Base-by-base conservation (phyloP, 2,329 filamentous ascomycete genomes). In the Penicillium aurantiogriseum region DNA sequence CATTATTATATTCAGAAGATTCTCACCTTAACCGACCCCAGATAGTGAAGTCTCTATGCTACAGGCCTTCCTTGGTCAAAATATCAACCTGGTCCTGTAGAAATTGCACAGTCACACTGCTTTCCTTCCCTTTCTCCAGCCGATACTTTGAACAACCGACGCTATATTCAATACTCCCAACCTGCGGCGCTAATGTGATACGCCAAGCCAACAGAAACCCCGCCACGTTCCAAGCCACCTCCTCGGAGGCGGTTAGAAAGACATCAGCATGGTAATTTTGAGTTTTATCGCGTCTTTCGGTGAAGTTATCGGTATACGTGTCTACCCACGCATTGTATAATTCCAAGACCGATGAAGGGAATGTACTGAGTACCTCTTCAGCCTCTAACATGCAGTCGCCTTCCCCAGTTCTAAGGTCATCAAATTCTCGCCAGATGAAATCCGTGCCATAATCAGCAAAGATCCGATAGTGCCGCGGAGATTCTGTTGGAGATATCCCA, bases 161-260 rank as follows among this genome's bases (percentile, higher is more conserved):
- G 1, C 17, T 38, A 15, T 42, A 60, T 15, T 58, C 51, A 13
- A 60, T 49, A 3, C 49, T 47, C 11, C 49, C 55, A 52, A 55
- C 31, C 5, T 55, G n/a, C 23, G 60, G 50, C n/a, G 57, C 59
- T 47, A 67, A 52, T 15, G 52, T 43, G 49, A 67, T 61, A 17
- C 60, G 59, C 64, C 64, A 68, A 7, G 63, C 64, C 42, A 67
- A 46, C 21, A 67, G 35, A 53, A 54, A 65, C n/a, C 64, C 63
- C 29, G 64, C 54, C 31, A 68, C 55, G 36, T 61, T 61, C 62
- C 63, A 65, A 9, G 59, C 54, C 15, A 66, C 63, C 13, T 65
- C 56, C 25, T 63, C 62, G 17, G 44, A 39, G 4, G 33, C 44
- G 17, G 54, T 60, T 1, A 25, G 13, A 31, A 68, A 64, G 8